phyloP scores from a whole-genome alignment of 2,329 filamentous ascomycete species.

The Didymella lethalis region DNA sequence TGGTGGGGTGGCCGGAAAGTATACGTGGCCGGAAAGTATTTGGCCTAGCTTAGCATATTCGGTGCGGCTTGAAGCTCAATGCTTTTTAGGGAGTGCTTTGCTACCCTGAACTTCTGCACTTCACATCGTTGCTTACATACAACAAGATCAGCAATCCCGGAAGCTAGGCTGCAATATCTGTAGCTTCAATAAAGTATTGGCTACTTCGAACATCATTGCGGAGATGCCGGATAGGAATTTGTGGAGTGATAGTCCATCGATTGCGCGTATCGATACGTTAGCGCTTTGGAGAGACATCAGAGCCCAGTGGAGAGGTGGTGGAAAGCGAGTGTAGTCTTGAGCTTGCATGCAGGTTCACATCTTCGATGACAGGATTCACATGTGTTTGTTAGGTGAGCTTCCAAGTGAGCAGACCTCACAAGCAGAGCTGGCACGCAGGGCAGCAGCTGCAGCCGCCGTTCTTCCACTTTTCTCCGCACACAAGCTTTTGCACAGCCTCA shows the following conservation, averaged over 20 bases:
- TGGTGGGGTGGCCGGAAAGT: too few species aligned
- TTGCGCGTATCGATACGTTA: slow-evolving; percentile 15
- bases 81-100: too few species aligned
- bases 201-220: slow-evolving; percentile 16
- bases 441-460: not conserved
- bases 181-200: slow-evolving; percentile 12
- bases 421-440: not conserved
- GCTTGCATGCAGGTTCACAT: too few species aligned
- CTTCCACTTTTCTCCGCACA: slow-evolving; percentile 14
- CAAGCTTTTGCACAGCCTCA: slow-evolving; percentile 23
- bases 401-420: not conserved
- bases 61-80: too few species aligned
- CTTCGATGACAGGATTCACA: not conserved
- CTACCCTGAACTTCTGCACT: not conserved
- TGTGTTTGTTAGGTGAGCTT: not conserved
- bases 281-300: slow-evolving; percentile 1
- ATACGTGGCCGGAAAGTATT: too few species aligned
- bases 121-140: not conserved
- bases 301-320: not conserved
- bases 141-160: not conserved
- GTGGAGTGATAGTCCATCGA: slow-evolving; percentile 20
- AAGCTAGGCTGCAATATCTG: slow-evolving; percentile 13
- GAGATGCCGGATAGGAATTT: slow-evolving; percentile 18
- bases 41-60: too few species aligned
- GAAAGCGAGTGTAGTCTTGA: not conserved